These are phyloP conservation scores for Russula ochroleuca DNA, from an alignment of 768 basidiomycete species.

Conservation along the genomic window DNA sequence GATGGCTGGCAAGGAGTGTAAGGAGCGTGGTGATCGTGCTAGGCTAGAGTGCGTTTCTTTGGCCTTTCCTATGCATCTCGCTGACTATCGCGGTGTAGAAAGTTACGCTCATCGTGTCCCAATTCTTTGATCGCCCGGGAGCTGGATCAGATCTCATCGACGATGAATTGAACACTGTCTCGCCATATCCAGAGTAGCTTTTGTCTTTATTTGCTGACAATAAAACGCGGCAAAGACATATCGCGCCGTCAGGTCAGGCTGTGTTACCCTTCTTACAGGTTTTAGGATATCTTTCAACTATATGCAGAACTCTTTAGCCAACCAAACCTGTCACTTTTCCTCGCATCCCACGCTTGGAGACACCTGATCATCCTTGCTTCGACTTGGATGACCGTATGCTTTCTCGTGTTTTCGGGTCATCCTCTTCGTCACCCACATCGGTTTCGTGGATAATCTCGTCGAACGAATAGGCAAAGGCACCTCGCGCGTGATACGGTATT, in stretches of 20 bases:
- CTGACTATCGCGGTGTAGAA: conserved; percentile 40
- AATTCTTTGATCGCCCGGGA: conserved; percentile 79
- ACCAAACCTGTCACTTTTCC: background rate
- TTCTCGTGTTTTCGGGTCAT: conserved; percentile 4
- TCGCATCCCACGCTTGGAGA: background rate
- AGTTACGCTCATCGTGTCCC: conserved; percentile 68
- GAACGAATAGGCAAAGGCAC: conserved; percentile 76
- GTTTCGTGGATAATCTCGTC: conserved; percentile 42
- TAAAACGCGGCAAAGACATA: background rate
- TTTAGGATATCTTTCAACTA: background rate
- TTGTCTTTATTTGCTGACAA: background rate
- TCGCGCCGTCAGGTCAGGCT: background rate
- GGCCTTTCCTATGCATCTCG: conserved; percentile 12
- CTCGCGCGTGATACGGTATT: conserved; percentile 84
- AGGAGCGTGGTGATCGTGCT: conserved; percentile 79
- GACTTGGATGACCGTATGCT: conserved; percentile 2
- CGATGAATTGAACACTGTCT: conserved; percentile 53
- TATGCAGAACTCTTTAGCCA: background rate
- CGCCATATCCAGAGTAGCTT: background rate
- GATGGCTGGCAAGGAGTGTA: conserved; percentile 82
- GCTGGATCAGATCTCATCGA: conserved; percentile 56
- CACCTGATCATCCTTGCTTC: background rate
- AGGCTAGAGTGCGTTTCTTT: conserved; percentile 66
- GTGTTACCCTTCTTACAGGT: background rate
- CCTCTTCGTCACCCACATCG: conserved; percentile 42